These are phyloP conservation scores for Aspergillus sclerotiicarbonarius DNA, from an alignment of 495 filamentous ascomycete species.

Conservation along the genomic window DNA sequence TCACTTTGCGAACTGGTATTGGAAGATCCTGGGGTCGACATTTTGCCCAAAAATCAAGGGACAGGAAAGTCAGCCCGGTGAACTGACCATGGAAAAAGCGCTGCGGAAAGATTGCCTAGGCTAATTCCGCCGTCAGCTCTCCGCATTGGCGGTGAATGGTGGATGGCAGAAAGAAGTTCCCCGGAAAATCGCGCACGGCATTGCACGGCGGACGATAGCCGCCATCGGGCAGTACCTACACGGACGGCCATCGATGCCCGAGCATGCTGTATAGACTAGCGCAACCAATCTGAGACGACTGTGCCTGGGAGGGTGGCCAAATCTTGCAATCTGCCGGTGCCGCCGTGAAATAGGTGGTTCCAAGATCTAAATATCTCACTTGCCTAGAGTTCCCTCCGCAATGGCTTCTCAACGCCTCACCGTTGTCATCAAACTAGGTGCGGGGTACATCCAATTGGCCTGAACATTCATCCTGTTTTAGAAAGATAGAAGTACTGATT, in stretches of 20 bases:
- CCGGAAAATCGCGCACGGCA: background rate
- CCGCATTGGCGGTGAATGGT: background rate
- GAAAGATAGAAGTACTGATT: constrained; percentile 12
- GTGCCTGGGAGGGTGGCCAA: background rate
- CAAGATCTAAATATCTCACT: background rate
- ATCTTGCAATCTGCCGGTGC: background rate
- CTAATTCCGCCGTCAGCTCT: background rate
- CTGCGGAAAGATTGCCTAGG: constrained; percentile 9
- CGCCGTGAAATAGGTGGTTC: background rate
- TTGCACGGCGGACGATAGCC: no score
- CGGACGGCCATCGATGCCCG: no score
- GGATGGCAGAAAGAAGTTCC: background rate
- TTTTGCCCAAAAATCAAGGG: constrained; percentile 24
- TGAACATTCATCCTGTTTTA: background rate
- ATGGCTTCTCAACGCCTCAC: constrained; percentile 48
- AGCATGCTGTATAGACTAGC: background rate
- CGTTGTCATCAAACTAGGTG: constrained; percentile 94
- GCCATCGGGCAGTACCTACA: no score
- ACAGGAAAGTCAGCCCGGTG: background rate
- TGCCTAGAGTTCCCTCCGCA: constrained; percentile 15
- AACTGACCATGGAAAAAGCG: background rate
- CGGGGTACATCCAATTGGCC: constrained; percentile 33
- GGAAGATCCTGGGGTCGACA: constrained; percentile 17
- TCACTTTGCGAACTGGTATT: background rate
- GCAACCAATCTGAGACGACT: background rate